These are phyloP conservation scores for Flaveria floridana DNA, from an alignment of 140 eudicot species.

Conservation along the genomic window DNA sequence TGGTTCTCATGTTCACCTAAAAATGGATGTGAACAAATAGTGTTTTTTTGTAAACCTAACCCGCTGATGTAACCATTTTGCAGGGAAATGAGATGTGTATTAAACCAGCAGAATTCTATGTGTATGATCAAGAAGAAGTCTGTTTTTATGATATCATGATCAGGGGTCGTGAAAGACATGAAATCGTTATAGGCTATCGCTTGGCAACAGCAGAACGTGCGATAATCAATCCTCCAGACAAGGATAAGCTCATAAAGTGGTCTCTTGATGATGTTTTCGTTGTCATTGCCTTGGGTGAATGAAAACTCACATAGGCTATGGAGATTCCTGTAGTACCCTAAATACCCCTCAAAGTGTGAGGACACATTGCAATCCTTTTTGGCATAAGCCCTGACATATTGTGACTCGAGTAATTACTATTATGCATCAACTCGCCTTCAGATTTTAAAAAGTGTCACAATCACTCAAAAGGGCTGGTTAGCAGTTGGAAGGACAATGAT, in stretches of 20 bases:
- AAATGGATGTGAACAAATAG: background rate
- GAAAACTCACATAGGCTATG: slow-evolving; percentile 27
- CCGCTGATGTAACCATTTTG: background rate
- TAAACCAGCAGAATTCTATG: slow-evolving; percentile 87
- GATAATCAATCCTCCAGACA: slow-evolving; percentile 64
- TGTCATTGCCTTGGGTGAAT: slow-evolving; percentile 63
- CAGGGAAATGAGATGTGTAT: slow-evolving; percentile 99
- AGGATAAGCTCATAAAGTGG: slow-evolving; percentile 67
- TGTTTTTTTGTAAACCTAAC: slow-evolving; percentile 3
- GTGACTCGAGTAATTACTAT: slow-evolving; percentile 22
- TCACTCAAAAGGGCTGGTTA: slow-evolving; percentile 25
- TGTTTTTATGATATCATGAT: slow-evolving; percentile 78
- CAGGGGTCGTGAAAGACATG: slow-evolving; percentile 82
- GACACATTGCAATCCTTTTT: slow-evolving; percentile 19
- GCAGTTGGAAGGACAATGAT: slow-evolving; percentile 23
- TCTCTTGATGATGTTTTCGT: slow-evolving; percentile 80
- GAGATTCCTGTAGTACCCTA: slow-evolving; percentile 15
- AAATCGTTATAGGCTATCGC: slow-evolving; percentile 86
- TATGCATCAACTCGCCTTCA: slow-evolving; percentile 12
- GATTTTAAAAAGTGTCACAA: background rate
- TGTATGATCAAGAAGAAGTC: slow-evolving; percentile 86
- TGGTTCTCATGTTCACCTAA: background rate
- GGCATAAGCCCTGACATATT: slow-evolving; percentile 13
- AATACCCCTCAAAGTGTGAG: slow-evolving; percentile 13
- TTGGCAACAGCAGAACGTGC: slow-evolving; percentile 77